Percentiles rank a stretch among this genome's conserved stretches.
Evolutionary conservation across 1,139 yeast species (phyloP).

Genomic region (Candida sojae): DNA sequence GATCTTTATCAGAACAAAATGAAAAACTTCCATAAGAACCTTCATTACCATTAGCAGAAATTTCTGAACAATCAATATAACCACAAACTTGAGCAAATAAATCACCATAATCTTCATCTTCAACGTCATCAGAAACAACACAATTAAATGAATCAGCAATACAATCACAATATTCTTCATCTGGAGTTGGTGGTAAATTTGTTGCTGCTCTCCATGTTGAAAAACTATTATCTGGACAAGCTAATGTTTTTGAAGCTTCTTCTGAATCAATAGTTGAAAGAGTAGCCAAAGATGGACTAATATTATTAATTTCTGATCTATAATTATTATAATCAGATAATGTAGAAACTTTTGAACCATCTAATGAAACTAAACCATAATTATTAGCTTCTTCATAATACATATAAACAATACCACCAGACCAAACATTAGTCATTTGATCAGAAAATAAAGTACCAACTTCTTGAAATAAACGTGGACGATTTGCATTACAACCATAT

Average conservation of each 20-base stretch:
- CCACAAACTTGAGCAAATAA: slow-evolving; percentile 37
- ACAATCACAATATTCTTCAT: slow-evolving; percentile 40
- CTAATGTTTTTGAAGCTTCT: slow-evolving; percentile 24
- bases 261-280: slow-evolving; percentile 14
- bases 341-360: slow-evolving; percentile 36
- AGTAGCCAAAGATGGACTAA: slow-evolving; percentile 36
- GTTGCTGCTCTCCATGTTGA: slow-evolving; percentile 42
- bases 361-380: slow-evolving; percentile 72
- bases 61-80: slow-evolving; percentile 37
- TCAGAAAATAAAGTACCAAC: slow-evolving; percentile 50
- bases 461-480: slow-evolving; percentile 69
- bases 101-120: slow-evolving; percentile 32
- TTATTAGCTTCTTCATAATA: slow-evolving; percentile 79
- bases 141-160: slow-evolving; percentile 35
- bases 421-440: slow-evolving; percentile 67
- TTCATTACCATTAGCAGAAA: slow-evolving; percentile 35
- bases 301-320: slow-evolving; percentile 58
- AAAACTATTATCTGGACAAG: slow-evolving; percentile 41
- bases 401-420: slow-evolving; percentile 92
- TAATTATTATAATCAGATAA: slow-evolving; percentile 48
- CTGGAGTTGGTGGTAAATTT: slow-evolving; percentile 48
- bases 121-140: slow-evolving; percentile 35
- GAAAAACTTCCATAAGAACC: slow-evolving; percentile 47
- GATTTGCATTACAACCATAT: slow-evolving; percentile 69
- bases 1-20: slow-evolving; percentile 39